phyloP scores from a whole-genome alignment of 768 basidiomycete genomes.

The Leccinum barrowsii region DNA sequence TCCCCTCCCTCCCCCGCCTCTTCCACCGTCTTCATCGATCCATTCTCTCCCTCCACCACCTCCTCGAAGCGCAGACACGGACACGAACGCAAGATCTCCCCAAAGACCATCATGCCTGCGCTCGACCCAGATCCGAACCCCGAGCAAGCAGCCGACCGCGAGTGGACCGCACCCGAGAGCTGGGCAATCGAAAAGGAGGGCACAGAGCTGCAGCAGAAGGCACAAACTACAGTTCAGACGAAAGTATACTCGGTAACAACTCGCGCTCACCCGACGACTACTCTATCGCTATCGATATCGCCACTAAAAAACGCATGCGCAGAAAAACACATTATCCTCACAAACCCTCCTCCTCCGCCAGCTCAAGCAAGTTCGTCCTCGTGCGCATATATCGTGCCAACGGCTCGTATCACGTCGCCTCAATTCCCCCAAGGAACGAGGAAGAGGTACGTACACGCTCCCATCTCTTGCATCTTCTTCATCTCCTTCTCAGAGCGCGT shows the following conservation, averaged over 20 bases:
- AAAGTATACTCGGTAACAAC: constrained; percentile 17
- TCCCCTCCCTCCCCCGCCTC: constrained; percentile 38
- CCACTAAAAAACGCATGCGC: constrained; percentile 20
- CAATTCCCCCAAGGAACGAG: constrained; percentile 68
- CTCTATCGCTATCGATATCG: constrained; percentile 10
- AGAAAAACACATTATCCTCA: constrained; percentile 23
- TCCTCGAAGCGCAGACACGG: constrained; percentile 22
- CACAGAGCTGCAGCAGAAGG: constrained; percentile 34
- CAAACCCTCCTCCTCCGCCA: constrained; percentile 12
- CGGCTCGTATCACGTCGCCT: constrained; percentile 66
- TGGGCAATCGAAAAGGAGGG: constrained; percentile 65
- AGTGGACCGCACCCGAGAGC: constrained; percentile 73
- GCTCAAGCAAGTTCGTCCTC: constrained; percentile 37
- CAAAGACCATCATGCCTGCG: constrained; percentile 37
- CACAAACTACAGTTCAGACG: constrained; percentile 41
- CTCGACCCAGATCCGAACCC: constrained; percentile 8
- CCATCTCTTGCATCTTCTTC: not conserved
- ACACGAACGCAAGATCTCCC: constrained; percentile 46
- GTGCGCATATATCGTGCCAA: constrained; percentile 79
- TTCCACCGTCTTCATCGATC: constrained; percentile 34
- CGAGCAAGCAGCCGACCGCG: constrained; percentile 25
- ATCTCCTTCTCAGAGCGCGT: constrained; percentile 62
- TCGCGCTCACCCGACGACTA: constrained; percentile 16
- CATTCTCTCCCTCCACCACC: constrained; percentile 27
- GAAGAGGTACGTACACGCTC: constrained; percentile 51